Base-by-base conservation (phyloP, 805 yeast species). In the Candida adriatica region DNA sequence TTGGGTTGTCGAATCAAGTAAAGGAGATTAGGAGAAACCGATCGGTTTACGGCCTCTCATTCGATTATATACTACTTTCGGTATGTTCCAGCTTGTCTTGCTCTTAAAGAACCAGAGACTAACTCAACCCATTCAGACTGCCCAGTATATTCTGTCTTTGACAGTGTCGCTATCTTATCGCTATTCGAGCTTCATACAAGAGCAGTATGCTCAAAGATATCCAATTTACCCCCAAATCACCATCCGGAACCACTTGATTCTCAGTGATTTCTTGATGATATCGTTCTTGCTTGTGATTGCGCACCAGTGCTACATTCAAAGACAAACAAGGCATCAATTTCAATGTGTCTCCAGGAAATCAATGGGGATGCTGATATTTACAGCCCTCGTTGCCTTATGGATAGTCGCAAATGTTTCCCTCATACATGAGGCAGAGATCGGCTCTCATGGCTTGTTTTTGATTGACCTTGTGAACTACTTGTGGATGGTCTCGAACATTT, bases 391-490 rank as follows among this genome's bases (percentile, higher is more conserved):
- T 3, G 26, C 23, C 7, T 10, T 31, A 1, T 37, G 34, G 24
- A 14, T 45, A 4, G n/a, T 26, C 13, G 25, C 26, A 14, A 29
- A 24, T 18, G 29, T 29, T 6, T 18, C 24, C 4, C 10, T 19
- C 7, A 18, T 30, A 4, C 21, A 25, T 10, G 30, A 29, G 10
- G 7, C n/a, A 6, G 22, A 40, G 16, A 46, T 51, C 16, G 63
- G 64, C 1, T 39, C 31, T 18, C 44, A 47, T 35, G 63, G 62
- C 0, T 27, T 66, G 2, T 56, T 51, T 30, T 43, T 48, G 17
- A 38, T 70, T 14, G 77, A 72, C 38, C 49, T 62, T 19, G 38
- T 65, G 4, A 68, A 68, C 32, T 58, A 39, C 26, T 8, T 64
- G 4, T 67, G 72, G 73, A 35, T 62, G 0, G 24, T 53, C 1